Base-by-base conservation (phyloP, 73 alveolate genomes). In the Paramecium tetraurelia region DNA sequence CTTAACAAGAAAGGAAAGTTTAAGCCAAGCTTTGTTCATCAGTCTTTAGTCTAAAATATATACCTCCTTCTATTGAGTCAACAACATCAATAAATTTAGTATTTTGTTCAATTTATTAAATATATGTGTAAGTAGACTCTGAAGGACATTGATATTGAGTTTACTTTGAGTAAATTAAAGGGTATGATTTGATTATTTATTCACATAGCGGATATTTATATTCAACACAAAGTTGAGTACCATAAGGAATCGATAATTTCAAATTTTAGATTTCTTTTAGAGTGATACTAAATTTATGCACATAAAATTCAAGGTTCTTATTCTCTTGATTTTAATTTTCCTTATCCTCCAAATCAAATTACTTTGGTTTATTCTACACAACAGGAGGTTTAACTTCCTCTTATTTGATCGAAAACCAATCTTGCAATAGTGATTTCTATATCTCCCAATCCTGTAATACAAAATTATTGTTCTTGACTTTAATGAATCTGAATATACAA, bases 191-290 rank as follows among this genome's bases (percentile, higher is more conserved):
- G 3, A 72, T 72, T 31, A 21, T 9, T 72, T 72, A 38, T 72
- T 72, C 86, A 72, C 86, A 72, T 35, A 72, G 20, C 16, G 86
- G 86, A 72, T 72, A 72, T 29, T 38, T 35, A 72, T 29, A 72
- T 72, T 33, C 57, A n/a, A 72, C 46, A 8, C 14, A 35, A 9
- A 72, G 5, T 72, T 72, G 5, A 35, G 86, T 36, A 1, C 86
- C 86, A 72, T 36, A 21, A 0, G 86, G 59, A 35, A 36, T 35
- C n/a, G 14, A 33, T 36, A 72, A 40, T 72, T 72, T 72, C 24
- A 72, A 36, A 36, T 72, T 72, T 29, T 31, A 12, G 4, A 72
- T 72, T 14, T 72, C 86, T 72, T 72, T 72, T 4, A 72, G n/a
- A 35, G 59, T 72, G 9, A 72, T 72, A 72, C 36, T n/a, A 38